phyloP scores from a whole-genome alignment of 208 protist species.

The Endotrypanum monterogeii region DNA sequence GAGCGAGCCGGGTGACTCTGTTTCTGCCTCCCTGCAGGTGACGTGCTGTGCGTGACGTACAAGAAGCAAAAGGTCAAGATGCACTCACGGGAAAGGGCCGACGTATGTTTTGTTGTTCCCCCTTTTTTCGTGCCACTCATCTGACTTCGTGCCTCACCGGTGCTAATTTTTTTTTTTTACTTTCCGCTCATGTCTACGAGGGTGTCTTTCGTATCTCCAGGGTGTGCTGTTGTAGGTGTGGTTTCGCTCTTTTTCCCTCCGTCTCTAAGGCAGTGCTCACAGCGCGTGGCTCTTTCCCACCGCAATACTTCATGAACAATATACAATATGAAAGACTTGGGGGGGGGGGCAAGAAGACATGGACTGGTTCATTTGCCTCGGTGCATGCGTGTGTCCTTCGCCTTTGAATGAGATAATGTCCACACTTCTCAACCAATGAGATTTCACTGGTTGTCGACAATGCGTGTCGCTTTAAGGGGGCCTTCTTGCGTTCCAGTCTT shows the following conservation, averaged over 20 bases:
- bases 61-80: neutral
- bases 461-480: neutral
- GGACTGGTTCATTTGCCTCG: neutral
- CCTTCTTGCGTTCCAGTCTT: neutral
- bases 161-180: slow-evolving; percentile 6
- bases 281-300: neutral
- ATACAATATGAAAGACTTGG: no score
- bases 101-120: neutral
- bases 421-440: neutral
- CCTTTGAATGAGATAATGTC: no score
- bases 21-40: neutral
- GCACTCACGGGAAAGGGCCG: neutral
- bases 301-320: neutral
- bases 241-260: no score
- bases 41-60: neutral
- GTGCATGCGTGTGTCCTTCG: neutral
- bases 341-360: neutral
- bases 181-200: neutral
- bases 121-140: neutral
- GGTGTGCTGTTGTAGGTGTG: neutral
- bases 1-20: no score
- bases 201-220: neutral
- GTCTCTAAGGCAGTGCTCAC: neutral
- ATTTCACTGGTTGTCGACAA: neutral
- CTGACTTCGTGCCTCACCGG: neutral